A percentile compares a stretch with the other conserved stretches of the same genome.
Conservation (phyloP, 1,139 yeast genomes). For the Kodamaea ohmeri region DNA sequence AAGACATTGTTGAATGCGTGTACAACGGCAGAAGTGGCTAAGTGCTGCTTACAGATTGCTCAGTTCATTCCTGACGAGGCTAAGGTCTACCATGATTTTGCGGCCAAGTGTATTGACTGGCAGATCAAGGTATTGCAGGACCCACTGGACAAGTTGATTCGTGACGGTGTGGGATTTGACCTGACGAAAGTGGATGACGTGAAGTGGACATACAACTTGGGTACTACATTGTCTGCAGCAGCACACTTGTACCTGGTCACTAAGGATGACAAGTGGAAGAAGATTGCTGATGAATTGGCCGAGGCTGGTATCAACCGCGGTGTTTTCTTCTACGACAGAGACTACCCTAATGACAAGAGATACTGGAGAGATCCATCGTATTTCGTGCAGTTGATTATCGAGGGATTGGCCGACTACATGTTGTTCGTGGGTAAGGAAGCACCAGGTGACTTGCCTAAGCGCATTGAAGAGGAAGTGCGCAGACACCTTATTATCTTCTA, state of each 20-base stretch:
- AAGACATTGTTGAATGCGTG: slow-evolving; percentile 62
- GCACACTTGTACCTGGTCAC: slow-evolving; percentile 53
- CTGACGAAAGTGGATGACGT: slow-evolving; percentile 45
- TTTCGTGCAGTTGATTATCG: slow-evolving; percentile 63
- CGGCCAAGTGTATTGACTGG: slow-evolving; percentile 55
- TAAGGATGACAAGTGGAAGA: slow-evolving; percentile 51
- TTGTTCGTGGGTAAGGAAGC: slow-evolving; percentile 48
- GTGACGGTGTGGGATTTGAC: slow-evolving; percentile 60
- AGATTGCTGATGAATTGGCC: slow-evolving; percentile 59
- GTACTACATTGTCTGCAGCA: slow-evolving; percentile 60
- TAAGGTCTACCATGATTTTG: slow-evolving; percentile 47
- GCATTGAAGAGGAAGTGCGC: slow-evolving; percentile 42
- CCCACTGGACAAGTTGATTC: slow-evolving; percentile 53
- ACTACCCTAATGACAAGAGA: slow-evolving; percentile 54
- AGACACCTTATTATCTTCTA: slow-evolving; percentile 55
- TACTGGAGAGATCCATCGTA: slow-evolving; percentile 66
- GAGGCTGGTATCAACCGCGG: slow-evolving; percentile 56
- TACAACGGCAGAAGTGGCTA: slow-evolving; percentile 70
- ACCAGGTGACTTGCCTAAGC: slow-evolving; percentile 34
- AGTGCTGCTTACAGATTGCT: slow-evolving; percentile 61
- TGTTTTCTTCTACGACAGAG: slow-evolving; percentile 62
- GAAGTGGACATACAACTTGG: slow-evolving; percentile 72
- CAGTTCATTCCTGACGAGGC: slow-evolving; percentile 50
- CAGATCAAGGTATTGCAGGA: slow-evolving; percentile 52
- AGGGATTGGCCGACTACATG: slow-evolving; percentile 67